Evolutionary conservation across 2,329 filamentous ascomycete species (phyloP).

Genomic region (Aspergillus fructus): DNA sequence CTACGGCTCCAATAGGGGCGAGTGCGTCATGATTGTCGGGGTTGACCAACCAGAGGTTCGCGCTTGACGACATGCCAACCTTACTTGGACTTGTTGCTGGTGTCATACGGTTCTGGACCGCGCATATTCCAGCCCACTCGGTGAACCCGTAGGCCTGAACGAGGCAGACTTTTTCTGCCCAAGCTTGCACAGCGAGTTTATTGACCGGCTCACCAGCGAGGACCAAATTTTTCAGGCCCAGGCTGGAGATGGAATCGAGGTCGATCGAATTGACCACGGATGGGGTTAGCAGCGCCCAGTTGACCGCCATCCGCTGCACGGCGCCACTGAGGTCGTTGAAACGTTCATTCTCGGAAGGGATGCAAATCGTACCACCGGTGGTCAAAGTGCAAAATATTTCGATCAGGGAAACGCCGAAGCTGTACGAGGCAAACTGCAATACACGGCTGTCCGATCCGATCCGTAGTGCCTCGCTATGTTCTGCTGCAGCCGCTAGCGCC

Average conservation of each 20-base stretch:
- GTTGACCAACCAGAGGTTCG: not conserved
- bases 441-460: constrained; percentile 29
- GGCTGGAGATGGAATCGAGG: too few relatives aligned
- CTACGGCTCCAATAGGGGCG: not conserved
- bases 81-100: too few relatives aligned
- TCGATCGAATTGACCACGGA: too few relatives aligned
- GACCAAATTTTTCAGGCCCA: not conserved
- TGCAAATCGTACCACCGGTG: constrained; percentile 54
- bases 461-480: constrained; percentile 21
- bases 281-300: not conserved
- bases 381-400: constrained; percentile 52
- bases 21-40: not conserved
- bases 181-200: too few relatives aligned
- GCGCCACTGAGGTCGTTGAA: constrained; percentile 37
- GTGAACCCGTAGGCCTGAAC: not conserved
- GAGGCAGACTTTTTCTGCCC: not conserved
- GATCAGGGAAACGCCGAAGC: constrained; percentile 47
- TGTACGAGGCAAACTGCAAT: constrained; percentile 51
- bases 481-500: not conserved
- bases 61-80: not conserved
- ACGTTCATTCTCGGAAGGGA: constrained; percentile 47
- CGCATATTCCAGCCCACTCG: not conserved
- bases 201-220: constrained; percentile 1
- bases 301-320: not conserved
- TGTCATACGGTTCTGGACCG: not conserved